Percentiles rank a stretch among this genome's conserved stretches.
Evolutionary conservation across 331 rosid species (phyloP).

Genomic region (Phaseolus coccineus): DNA sequence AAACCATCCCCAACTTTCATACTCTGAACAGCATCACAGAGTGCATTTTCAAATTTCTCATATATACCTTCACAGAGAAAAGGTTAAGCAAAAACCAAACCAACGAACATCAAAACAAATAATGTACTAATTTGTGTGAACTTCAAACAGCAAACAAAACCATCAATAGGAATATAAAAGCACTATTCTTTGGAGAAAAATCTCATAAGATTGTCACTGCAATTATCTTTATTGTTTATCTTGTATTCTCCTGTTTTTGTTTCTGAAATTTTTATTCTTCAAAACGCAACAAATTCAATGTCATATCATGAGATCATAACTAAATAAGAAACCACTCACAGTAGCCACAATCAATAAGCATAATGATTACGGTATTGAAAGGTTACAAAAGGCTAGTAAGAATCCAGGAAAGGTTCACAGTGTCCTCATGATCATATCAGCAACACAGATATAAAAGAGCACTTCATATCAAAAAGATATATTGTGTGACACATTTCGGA

Average conservation of each 20-base stretch:
- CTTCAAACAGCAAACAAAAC: constrained; percentile 26
- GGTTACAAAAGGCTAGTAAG: constrained; percentile 26
- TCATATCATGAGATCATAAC: constrained; percentile 15
- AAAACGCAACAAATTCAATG: constrained; percentile 9
- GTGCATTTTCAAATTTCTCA: constrained; percentile 78
- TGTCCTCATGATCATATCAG: constrained; percentile 19
- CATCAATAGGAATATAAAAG: constrained; percentile 27
- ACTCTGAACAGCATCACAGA: constrained; percentile 74
- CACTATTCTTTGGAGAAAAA: constrained; percentile 22
- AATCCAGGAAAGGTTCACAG: constrained; percentile 25
- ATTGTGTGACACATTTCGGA: constrained; percentile 1
- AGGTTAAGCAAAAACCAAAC: background rate
- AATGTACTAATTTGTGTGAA: constrained; percentile 19
- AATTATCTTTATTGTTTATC: constrained; percentile 8
- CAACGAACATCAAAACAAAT: constrained; percentile 1
- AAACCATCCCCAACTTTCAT: constrained; percentile 97
- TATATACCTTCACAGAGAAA: constrained; percentile 71
- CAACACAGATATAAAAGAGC: background rate
- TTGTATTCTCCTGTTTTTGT: constrained; percentile 12
- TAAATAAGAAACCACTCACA: constrained; percentile 25
- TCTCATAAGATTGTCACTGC: constrained; percentile 8
- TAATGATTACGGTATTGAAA: constrained; percentile 5
- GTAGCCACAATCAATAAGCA: background rate
- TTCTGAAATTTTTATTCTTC: background rate
- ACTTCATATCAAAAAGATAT: constrained; percentile 26